Evolutionary conservation across 306 rosid genomes (phyloP), one percentile per base, ranked within the genome.

Genomic region (Corylus avellana): DNA sequence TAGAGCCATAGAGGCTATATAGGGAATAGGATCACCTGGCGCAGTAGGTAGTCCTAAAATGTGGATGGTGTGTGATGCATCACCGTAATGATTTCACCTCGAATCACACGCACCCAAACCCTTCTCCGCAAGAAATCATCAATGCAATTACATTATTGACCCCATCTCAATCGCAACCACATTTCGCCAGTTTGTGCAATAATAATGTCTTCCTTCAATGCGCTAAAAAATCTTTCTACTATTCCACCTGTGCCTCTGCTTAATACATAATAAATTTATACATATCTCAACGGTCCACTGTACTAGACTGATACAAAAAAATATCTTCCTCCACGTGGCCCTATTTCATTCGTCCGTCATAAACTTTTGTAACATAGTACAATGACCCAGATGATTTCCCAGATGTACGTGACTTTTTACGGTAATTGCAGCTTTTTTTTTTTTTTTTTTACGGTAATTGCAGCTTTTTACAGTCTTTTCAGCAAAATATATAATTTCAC

Each of bases 111-210:
- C 42, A 42, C 29, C 74, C 9, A 51, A 51, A 51, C 56, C 56
- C 56, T 1, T 13, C 48, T 72, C 58, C 58, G 20, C 84, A 70
- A 76, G 22, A 71, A 76, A 76, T 64, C 81, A 71, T 81, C 53
- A 70, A 77, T 72, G 42, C 68, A 46, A 32, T 32, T 32, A 32
- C 35, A 32, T 32, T 32, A 32, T 32, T 32, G 35, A 32, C 35
- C 35, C 35, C 49, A 9, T 46, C 1, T 20, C 25, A 22, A 22
- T 22, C 25, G 25, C 25, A 14, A 17, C 22, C 72, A 35, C 3
- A 35, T 37, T 37, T 22, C 25, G 50, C 72, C 50, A 67, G 49
- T 39, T 39, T 17, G 7, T 64, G 22, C 22, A 35, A 9, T 18
- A 67, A 58, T 25, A 8, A 1, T 67, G 25, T 7, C 50, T 4